These are phyloP conservation scores for Suillus americanus DNA, from an alignment of 768 basidiomycete genomes.

Conservation along the genomic window DNA sequence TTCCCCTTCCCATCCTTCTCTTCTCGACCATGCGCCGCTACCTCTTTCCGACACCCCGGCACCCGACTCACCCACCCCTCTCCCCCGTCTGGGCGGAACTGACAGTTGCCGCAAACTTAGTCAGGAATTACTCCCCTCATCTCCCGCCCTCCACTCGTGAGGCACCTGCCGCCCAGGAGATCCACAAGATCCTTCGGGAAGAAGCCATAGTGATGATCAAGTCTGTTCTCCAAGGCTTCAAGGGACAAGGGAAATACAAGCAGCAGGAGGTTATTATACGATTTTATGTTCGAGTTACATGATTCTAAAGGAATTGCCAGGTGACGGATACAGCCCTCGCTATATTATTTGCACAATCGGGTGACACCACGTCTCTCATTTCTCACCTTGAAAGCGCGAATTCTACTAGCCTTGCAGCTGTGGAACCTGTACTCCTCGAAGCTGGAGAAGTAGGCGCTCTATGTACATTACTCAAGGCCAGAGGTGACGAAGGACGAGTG, in stretches of 20 bases:
- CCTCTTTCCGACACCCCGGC: constrained; percentile 28
- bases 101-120: constrained; percentile 85
- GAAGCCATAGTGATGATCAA: constrained; percentile 79
- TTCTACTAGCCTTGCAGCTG: neutral
- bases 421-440: neutral
- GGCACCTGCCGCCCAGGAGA: constrained; percentile 69
- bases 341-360: constrained; percentile 26
- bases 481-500: constrained; percentile 20
- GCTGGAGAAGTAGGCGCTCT: neutral
- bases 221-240: constrained; percentile 59
- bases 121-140: constrained; percentile 90
- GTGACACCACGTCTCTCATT: constrained; percentile 22
- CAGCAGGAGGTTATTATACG: constrained; percentile 51
- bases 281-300: constrained; percentile 63
- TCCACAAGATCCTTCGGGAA: constrained; percentile 58
- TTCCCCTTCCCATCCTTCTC: constrained; percentile 21
- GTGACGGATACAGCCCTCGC: constrained; percentile 43
- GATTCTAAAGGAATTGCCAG: constrained; percentile 57
- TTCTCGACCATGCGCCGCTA: constrained; percentile 18
- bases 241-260: constrained; percentile 64
- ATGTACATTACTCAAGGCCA: neutral
- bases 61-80: constrained; percentile 28
- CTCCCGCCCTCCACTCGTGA: constrained; percentile 46
- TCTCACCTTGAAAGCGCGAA: neutral
- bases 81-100: constrained; percentile 56